phyloP scores from a whole-genome alignment of 352 stramenopile genomes.

The Halophytophthora polymorphica region DNA sequence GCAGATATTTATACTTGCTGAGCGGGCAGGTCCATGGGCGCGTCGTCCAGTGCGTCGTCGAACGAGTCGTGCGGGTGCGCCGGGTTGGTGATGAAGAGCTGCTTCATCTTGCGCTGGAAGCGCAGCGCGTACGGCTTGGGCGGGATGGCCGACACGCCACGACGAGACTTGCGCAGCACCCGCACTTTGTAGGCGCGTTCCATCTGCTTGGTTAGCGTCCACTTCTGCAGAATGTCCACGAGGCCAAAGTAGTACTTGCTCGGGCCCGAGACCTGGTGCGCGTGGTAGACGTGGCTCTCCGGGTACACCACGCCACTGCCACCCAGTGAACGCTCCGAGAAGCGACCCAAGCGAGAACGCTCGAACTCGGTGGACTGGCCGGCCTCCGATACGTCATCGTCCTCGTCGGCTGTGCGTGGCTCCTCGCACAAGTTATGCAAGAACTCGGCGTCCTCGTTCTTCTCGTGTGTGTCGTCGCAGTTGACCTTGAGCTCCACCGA shows the following conservation, averaged over 20 bases:
- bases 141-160: constrained; percentile 72
- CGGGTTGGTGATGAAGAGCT: constrained; percentile 68
- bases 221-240: constrained; percentile 89
- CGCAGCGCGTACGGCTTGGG: constrained; percentile 68
- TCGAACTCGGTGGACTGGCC: constrained; percentile 26
- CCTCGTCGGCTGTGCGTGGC: constrained; percentile 18
- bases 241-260: constrained; percentile 89
- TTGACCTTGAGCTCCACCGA: constrained; percentile 27
- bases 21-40: constrained; percentile 15
- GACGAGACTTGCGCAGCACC: constrained; percentile 63
- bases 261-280: constrained; percentile 78
- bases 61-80: constrained; percentile 26
- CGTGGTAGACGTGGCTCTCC: constrained; percentile 54
- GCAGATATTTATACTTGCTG: constrained; percentile 24
- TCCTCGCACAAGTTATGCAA: constrained; percentile 36
- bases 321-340: constrained; percentile 11
- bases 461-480: constrained; percentile 22
- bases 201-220: constrained; percentile 73
- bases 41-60: constrained; percentile 30
- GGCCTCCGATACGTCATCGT: constrained; percentile 20
- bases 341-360: constrained; percentile 10
- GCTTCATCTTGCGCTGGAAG: constrained; percentile 84
- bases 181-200: constrained; percentile 85
- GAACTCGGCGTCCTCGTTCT: constrained; percentile 32
- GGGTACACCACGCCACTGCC: constrained; percentile 24